These are phyloP conservation scores for Debaryomyces sp. DNA, from an alignment of 1,139 yeast species.

Conservation along the genomic window DNA sequence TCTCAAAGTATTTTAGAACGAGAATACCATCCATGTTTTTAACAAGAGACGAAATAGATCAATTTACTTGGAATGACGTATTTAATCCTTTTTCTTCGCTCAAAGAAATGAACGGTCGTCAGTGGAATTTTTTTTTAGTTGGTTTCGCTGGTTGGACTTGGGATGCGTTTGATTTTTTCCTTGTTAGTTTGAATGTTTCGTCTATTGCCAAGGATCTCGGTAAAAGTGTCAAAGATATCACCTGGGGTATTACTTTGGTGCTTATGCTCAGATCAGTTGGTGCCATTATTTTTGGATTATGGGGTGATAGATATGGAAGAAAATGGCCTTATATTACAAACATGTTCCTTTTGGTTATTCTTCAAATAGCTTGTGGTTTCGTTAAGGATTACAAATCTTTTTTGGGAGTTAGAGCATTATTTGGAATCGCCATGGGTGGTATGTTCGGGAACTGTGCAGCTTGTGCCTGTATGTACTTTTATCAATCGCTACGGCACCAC, in stretches of 20 bases:
- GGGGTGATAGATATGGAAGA: conserved; percentile 66
- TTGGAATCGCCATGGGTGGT: conserved; percentile 74
- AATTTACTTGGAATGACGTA: conserved; percentile 31
- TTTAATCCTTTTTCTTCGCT: conserved; percentile 34
- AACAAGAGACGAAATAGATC: conserved; percentile 30
- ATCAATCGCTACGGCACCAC: neutral
- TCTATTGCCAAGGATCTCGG: conserved; percentile 52
- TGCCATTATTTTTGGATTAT: conserved; percentile 62
- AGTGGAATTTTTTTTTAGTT: conserved; percentile 26
- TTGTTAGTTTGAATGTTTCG: conserved; percentile 59
- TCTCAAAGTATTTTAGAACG: conserved; percentile 28
- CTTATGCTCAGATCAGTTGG: conserved; percentile 73
- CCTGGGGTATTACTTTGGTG: conserved; percentile 77
- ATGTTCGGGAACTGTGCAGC: conserved; percentile 68
- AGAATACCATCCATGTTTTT: conserved; percentile 37
- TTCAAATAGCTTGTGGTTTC: conserved; percentile 70
- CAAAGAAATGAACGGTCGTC: conserved; percentile 15
- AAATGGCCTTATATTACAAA: conserved; percentile 64
- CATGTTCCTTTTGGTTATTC: conserved; percentile 50
- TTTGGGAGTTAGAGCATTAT: conserved; percentile 63
- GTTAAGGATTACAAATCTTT: conserved; percentile 59
- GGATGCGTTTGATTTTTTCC: conserved; percentile 75
- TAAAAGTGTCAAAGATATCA: conserved; percentile 49
- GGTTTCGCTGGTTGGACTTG: conserved; percentile 55
- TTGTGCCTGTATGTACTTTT: conserved; percentile 42